phyloP scores from a whole-genome alignment of 306 rosid species.

The Pyrus bretschneideri region DNA sequence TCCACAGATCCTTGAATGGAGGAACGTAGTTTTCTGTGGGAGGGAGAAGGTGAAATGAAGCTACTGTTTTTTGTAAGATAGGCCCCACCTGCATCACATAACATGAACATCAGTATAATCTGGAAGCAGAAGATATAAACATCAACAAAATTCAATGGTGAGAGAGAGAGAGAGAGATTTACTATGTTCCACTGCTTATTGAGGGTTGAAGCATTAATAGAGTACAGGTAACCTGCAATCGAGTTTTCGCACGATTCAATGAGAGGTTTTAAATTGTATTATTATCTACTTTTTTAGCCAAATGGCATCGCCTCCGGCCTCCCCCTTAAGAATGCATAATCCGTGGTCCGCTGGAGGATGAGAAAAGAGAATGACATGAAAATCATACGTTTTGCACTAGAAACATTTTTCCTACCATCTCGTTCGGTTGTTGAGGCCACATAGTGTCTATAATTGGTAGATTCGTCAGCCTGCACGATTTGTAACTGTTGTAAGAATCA shows the following conservation, averaged over 20 bases:
- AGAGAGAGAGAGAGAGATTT: constrained; percentile 26
- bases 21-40: constrained; percentile 86
- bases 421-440: constrained; percentile 84
- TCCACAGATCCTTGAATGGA: constrained; percentile 96
- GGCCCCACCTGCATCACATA: constrained; percentile 78
- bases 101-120: background rate
- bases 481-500: constrained; percentile 17
- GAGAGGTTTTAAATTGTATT: constrained; percentile 14
- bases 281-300: background rate
- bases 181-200: constrained; percentile 68
- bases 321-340: background rate
- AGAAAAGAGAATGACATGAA: background rate
- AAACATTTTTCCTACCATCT: constrained; percentile 48
- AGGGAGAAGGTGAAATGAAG: constrained; percentile 73
- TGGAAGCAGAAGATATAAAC: background rate
- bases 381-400: background rate
- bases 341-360: background rate
- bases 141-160: background rate
- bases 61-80: constrained; percentile 53
- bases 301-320: background rate
- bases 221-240: constrained; percentile 74
- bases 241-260: constrained; percentile 2
- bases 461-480: constrained; percentile 50
- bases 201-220: constrained; percentile 86
- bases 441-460: constrained; percentile 63